Conservation (phyloP, 805 yeast species). For the Brettanomyces bruxellensis region DNA sequence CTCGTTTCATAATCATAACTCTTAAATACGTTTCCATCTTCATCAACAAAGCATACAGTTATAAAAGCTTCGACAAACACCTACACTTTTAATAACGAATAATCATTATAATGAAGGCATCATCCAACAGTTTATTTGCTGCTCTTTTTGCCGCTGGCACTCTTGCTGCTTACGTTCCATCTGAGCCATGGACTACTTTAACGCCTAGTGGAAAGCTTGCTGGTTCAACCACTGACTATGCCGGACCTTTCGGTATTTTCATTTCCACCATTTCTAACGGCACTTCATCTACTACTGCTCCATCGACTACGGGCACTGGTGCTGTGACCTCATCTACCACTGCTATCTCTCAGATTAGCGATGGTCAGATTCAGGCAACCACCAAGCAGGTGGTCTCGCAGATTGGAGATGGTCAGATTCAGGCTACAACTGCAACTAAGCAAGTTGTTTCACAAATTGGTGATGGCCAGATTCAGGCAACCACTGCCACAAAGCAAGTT, state of each 20-base stretch:
- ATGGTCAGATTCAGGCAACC: slow-evolving; percentile 9
- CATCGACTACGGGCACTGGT: neutral
- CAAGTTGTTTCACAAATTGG: slow-evolving; percentile 35
- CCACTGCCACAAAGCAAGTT: slow-evolving; percentile 27
- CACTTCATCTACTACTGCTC: slow-evolving; percentile 11
- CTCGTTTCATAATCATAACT: too few species aligned
- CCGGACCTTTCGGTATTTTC: slow-evolving; percentile 61
- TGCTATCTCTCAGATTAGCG: slow-evolving; percentile 5
- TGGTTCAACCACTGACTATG: slow-evolving; percentile 47
- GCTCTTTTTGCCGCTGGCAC: slow-evolving; percentile 41
- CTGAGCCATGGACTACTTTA: slow-evolving; percentile 64
- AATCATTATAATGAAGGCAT: neutral
- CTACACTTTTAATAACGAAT: slow-evolving; percentile 22
- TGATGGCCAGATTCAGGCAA: slow-evolving; percentile 35
- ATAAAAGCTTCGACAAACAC: too few species aligned
- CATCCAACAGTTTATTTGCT: slow-evolving; percentile 17
- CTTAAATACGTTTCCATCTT: too few species aligned
- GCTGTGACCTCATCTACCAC: neutral
- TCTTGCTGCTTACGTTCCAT: slow-evolving; percentile 54
- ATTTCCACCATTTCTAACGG: slow-evolving; percentile 26
- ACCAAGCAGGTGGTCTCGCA: slow-evolving; percentile 32
- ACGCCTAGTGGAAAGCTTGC: slow-evolving; percentile 47
- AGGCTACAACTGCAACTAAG: slow-evolving; percentile 34
- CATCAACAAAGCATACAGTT: too few species aligned
- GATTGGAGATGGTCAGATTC: slow-evolving; percentile 48